phyloP scores from a whole-genome alignment of 176 grass and related monocot genomes.

The Ensete ventricosum region DNA sequence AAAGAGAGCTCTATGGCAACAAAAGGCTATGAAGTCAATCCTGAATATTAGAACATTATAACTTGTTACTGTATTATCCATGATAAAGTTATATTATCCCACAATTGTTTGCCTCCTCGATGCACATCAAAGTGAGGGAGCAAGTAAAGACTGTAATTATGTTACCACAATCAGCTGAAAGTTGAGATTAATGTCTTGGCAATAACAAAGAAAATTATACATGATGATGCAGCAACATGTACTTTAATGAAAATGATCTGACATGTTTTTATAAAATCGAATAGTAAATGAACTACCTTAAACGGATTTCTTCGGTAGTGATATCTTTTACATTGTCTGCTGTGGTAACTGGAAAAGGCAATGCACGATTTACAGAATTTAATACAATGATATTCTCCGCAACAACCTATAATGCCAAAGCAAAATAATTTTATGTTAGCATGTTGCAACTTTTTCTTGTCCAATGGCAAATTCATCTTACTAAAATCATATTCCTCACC shows the following conservation, averaged over 20 bases:
- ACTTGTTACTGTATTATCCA: no score
- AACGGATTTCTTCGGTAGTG: slow-evolving; percentile 87
- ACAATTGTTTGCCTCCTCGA: no score
- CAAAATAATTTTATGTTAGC: background rate
- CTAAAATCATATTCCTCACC: background rate
- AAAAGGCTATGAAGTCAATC: no score
- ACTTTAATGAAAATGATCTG: background rate
- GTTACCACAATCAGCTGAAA: no score
- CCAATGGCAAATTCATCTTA: background rate
- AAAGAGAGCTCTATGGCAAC: no score
- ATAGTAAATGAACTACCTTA: slow-evolving; percentile 46
- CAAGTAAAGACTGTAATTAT: no score
- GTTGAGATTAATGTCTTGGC: no score
- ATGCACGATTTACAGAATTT: slow-evolving; percentile 64
- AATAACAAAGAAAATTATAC: background rate
- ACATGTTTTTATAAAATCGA: slow-evolving; percentile 6
- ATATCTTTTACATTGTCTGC: slow-evolving; percentile 68
- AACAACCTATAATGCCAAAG: slow-evolving; percentile 40
- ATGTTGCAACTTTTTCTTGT: background rate
- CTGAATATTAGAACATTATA: no score
- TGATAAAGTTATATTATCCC: no score
- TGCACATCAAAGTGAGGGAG: no score
- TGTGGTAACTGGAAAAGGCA: slow-evolving; percentile 87
- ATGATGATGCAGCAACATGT: background rate
- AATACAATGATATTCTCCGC: slow-evolving; percentile 60